Evolutionary conservation across 352 stramenopile species (phyloP).

Genomic region (Phytopythium helicoides): DNA sequence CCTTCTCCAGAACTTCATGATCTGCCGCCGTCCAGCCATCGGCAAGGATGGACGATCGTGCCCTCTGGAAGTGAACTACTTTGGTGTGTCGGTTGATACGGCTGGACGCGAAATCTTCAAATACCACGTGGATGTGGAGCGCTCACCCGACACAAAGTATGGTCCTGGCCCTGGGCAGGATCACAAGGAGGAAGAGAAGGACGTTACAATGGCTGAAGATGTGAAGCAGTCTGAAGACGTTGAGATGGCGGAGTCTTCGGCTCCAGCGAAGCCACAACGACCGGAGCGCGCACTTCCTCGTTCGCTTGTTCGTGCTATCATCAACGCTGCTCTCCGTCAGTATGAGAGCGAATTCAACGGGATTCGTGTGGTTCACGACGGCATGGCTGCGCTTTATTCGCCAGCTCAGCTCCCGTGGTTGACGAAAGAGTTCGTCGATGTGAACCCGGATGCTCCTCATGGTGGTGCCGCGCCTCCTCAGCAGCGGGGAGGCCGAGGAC

Average conservation of each 20-base stretch:
- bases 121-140: constrained; percentile 66
- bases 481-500: constrained; percentile 1
- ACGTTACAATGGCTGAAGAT: constrained; percentile 31
- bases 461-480: neutral
- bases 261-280: constrained; percentile 13
- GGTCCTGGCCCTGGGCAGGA: constrained; percentile 27
- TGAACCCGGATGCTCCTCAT: constrained; percentile 42
- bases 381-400: constrained; percentile 59
- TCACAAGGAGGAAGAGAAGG: constrained; percentile 30
- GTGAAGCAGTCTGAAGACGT: constrained; percentile 34
- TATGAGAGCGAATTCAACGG: constrained; percentile 53
- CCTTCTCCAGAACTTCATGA: constrained; percentile 36
- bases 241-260: constrained; percentile 36
- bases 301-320: constrained; percentile 53
- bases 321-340: constrained; percentile 48
- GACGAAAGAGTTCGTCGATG: constrained; percentile 40
- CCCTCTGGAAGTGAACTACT: constrained; percentile 64
- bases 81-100: constrained; percentile 48
- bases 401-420: constrained; percentile 49
- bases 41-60: constrained; percentile 29
- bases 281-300: constrained; percentile 37
- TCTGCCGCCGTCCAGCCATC: constrained; percentile 44
- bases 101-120: constrained; percentile 58
- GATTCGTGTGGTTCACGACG: constrained; percentile 63
- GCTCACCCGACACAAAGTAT: constrained; percentile 52